These are phyloP conservation scores for Fomitopsis palustris DNA, from an alignment of 1,284 basidiomycete genomes.

Conservation along the genomic window DNA sequence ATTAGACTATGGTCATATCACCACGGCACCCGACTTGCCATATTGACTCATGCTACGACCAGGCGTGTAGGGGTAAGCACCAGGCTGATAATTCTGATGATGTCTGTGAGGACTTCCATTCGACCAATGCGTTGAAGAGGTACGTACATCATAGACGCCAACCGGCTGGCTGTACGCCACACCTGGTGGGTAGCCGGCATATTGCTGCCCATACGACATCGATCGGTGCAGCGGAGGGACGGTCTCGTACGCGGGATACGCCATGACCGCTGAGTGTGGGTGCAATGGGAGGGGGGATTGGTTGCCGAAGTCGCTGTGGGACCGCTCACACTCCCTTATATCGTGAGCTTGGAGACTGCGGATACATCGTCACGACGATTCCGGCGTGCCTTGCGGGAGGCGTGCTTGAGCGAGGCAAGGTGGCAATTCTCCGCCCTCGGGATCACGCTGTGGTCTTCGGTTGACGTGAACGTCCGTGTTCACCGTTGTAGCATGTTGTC, in stretches of 20 bases:
- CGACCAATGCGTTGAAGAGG: not conserved
- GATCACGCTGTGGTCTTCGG: not conserved
- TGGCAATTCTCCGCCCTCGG: not conserved
- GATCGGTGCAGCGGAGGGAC: constrained; percentile 28
- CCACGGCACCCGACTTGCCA: constrained; percentile 10
- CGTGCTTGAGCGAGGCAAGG: not conserved
- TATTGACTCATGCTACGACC: constrained; percentile 25
- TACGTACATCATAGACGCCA: constrained; percentile 27
- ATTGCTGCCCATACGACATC: constrained; percentile 23
- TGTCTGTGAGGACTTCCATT: not conserved
- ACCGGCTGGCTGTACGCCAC: constrained; percentile 21
- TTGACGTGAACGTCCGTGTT: not conserved
- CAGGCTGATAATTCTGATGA: constrained; percentile 19
- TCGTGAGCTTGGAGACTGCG: not conserved
- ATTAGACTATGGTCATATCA: not conserved
- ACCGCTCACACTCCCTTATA: not conserved
- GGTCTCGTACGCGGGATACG: constrained; percentile 34
- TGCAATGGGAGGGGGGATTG: not conserved
- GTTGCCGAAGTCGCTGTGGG: not conserved
- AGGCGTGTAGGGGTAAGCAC: constrained; percentile 22
- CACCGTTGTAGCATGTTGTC: not conserved
- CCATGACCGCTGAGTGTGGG: constrained; percentile 21
- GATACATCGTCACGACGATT: not conserved
- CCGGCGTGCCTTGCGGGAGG: not conserved
- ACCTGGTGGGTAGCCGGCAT: constrained; percentile 18